Evolutionary conservation across 202 grass and related monocot genomes (phyloP), one percentile per base, ranked within the genome.

Genomic region (Saccharum hybrid): DNA sequence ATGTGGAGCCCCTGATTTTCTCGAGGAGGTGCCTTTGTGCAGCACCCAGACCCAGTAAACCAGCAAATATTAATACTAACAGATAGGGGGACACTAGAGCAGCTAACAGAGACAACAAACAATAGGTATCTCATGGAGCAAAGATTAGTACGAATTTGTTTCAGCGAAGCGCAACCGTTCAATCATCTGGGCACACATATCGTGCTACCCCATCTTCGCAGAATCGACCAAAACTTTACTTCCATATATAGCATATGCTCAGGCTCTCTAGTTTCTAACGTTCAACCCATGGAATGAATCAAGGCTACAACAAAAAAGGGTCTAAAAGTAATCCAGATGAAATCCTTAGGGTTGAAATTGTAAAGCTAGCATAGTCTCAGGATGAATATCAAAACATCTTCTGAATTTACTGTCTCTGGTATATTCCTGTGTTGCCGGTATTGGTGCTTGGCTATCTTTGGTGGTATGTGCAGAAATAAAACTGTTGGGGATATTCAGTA

Each of bases 391-490:
- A 85, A 77, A 77, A 66, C 65, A 45, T 77, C 48, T 70, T 63
- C 66, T 46, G 56, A 82, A 66, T 85, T 69, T 89, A 81, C 36
- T 85, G 34, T 77, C 14, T 34, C 43, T 63, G 23, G 5, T 72
- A 46, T 75, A 85, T 74, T 82, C 66, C 45, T 66, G 46, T 66
- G 48, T 39, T 40, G 70, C 68, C 0, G 48, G 77, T 81, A 67
- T 85, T n/a, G n/a, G 72, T 42, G 66, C 56, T 60, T 60, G 66
- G 36, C n/a, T 81, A 71, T 71, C 51, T 81, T 81, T 43, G 79
- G 9, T 81, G 28, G 41, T 85, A 77, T 85, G 78, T 85, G 83
- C 87, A 85, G 37, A 85, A 66, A 66, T 1, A 56, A 3, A 85
- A 75, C 26, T 31, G 9, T 67, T 46, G 26, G n/a, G 45, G 71